Evolutionary conservation across 345 rosid genomes (phyloP).

Genomic region (Populus tremula): DNA sequence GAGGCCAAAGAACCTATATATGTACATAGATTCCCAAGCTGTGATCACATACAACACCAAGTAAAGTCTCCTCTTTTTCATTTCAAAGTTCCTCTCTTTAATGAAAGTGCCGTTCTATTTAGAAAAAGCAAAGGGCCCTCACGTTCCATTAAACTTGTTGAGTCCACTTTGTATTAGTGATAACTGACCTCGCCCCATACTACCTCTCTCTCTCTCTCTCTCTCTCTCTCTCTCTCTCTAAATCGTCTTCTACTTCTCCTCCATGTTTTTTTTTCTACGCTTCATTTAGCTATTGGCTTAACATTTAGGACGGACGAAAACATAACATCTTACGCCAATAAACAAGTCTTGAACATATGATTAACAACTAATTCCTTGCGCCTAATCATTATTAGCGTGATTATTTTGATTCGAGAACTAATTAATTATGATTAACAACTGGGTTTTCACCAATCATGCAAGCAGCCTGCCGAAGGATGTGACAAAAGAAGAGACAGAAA

Average conservation of each 20-base stretch:
- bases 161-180: conserved; percentile 24
- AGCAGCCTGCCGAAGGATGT: conserved; percentile 7
- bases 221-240: conserved; percentile 23
- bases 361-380: neutral
- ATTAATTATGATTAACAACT: neutral
- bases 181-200: conserved; percentile 39
- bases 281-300: conserved; percentile 3
- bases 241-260: conserved; percentile 25
- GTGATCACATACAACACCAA: conserved; percentile 16
- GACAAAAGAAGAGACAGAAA: conserved; percentile 25
- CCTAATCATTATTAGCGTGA: conserved; percentile 26
- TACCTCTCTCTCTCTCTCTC: too few species aligned
- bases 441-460: conserved; percentile 13
- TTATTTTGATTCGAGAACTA: conserved; percentile 8
- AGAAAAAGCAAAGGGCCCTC: conserved; percentile 28
- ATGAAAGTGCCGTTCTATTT: conserved; percentile 8
- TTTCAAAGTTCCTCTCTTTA: neutral
- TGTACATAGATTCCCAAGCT: conserved; percentile 24
- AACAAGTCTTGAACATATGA: neutral
- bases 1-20: conserved; percentile 13
- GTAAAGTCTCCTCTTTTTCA: neutral
- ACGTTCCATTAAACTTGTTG: neutral
- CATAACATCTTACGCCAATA: neutral
- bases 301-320: conserved; percentile 4
- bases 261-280: conserved; percentile 19